Conservation (phyloP, 2,329 filamentous ascomycete species). For the Alternaria sp. region DNA sequence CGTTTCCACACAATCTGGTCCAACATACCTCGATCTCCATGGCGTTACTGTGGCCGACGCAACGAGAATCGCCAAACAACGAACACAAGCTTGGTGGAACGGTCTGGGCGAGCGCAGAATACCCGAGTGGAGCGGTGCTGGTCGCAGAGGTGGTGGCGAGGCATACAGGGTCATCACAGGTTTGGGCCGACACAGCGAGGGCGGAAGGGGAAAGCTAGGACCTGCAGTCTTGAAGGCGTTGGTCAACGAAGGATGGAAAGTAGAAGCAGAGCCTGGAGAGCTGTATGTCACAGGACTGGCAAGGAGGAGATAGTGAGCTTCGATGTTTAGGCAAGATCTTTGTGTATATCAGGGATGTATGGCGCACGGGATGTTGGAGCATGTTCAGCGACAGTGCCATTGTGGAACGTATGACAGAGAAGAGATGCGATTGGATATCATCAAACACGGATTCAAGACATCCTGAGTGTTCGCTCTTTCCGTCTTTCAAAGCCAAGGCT, state of each 20-base stretch:
- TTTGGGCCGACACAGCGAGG: slow-evolving; percentile 76
- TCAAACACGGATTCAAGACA: background rate
- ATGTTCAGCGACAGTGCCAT: background rate
- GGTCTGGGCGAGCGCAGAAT: slow-evolving; percentile 69
- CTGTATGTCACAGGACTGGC: slow-evolving; percentile 71
- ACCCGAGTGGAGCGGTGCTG: slow-evolving; percentile 49
- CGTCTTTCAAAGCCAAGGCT: background rate
- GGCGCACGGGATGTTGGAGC: background rate
- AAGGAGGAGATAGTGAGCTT: slow-evolving; percentile 25
- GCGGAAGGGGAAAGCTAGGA: slow-evolving; percentile 77
- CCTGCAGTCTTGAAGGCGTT: slow-evolving; percentile 80
- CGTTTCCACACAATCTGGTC: slow-evolving; percentile 74
- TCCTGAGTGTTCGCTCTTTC: background rate
- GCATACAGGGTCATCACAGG: slow-evolving; percentile 82
- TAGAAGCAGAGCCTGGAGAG: slow-evolving; percentile 73
- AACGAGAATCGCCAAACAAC: slow-evolving; percentile 74
- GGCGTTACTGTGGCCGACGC: slow-evolving; percentile 82
- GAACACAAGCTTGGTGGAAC: slow-evolving; percentile 78
- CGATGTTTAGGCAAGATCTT: background rate
- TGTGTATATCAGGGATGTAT: background rate
- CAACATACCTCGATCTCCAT: slow-evolving; percentile 76
- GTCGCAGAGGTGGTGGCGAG: slow-evolving; percentile 52
- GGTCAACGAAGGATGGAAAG: slow-evolving; percentile 80
- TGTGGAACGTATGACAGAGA: background rate
- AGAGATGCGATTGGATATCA: background rate